Conservation (phyloP, 2,329 filamentous ascomycete species). For the Fusarium sulawesiense region DNA sequence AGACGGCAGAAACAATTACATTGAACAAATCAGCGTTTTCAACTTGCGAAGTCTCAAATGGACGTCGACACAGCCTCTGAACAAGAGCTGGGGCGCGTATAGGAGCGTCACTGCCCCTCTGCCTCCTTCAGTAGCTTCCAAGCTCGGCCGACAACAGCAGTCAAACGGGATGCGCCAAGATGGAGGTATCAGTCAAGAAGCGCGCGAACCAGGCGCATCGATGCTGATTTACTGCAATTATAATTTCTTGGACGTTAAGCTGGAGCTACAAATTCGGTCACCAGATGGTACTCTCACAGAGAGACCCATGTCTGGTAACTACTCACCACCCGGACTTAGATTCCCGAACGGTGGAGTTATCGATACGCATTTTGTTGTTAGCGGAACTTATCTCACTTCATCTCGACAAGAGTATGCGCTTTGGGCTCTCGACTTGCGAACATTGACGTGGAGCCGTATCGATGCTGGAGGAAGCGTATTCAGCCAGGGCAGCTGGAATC, state of each 20-base stretch:
- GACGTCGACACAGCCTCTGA: slow-evolving; percentile 88
- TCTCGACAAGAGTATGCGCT: slow-evolving; percentile 98
- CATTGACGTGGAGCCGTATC: slow-evolving; percentile 92
- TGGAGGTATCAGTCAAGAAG: slow-evolving; percentile 63
- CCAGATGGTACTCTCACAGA: slow-evolving; percentile 87
- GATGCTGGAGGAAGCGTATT: slow-evolving; percentile 95
- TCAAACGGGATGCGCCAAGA: slow-evolving; percentile 56
- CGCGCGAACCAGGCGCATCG: slow-evolving; percentile 68
- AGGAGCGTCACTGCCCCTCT: slow-evolving; percentile 93
- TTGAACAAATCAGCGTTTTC: slow-evolving; percentile 98
- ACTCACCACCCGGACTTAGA: slow-evolving; percentile 89
- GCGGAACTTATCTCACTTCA: slow-evolving; percentile 95
- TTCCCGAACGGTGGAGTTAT: slow-evolving; percentile 97
- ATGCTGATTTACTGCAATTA: slow-evolving; percentile 99
- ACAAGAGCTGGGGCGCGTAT: slow-evolving; percentile 95
- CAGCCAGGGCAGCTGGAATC: slow-evolving; percentile 97
- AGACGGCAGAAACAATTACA: slow-evolving; percentile 98
- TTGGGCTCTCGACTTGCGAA: slow-evolving; percentile 91
- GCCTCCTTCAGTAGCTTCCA: slow-evolving; percentile 70
- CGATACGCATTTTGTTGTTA: slow-evolving; percentile 96
- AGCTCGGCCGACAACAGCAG: slow-evolving; percentile 72
- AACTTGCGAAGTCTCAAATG: slow-evolving; percentile 95
- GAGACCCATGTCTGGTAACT: slow-evolving; percentile 86
- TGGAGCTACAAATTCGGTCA: slow-evolving; percentile 89
- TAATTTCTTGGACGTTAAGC: slow-evolving; percentile 96